Conservation (phyloP, 805 yeast genomes). For the Yarrowia deformans region DNA sequence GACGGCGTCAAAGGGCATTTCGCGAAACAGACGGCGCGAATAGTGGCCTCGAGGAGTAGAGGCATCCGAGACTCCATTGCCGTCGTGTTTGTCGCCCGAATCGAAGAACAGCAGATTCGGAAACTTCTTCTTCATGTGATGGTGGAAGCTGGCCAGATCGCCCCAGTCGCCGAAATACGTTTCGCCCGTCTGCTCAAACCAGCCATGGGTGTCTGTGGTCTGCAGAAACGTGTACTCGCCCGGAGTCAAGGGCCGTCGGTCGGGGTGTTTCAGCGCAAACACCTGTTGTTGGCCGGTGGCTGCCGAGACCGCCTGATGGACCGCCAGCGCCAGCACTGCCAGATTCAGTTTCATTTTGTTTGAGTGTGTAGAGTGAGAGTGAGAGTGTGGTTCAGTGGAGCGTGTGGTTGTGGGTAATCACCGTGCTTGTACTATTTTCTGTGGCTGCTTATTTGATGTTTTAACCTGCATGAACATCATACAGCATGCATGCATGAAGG, state of each 20-base stretch:
- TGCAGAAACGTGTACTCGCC: slow-evolving; percentile 63
- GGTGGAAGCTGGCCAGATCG: slow-evolving; percentile 75
- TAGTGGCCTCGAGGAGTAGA: slow-evolving; percentile 73
- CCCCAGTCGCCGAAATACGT: slow-evolving; percentile 89
- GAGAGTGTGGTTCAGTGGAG: neutral
- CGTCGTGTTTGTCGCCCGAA: slow-evolving; percentile 94
- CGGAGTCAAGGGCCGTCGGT: slow-evolving; percentile 2
- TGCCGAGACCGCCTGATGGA: neutral
- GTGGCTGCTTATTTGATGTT: slow-evolving; percentile 8
- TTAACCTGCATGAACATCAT: too few species aligned
- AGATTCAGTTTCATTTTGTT: slow-evolving; percentile 8
- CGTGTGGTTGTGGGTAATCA: neutral
- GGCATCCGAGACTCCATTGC: slow-evolving; percentile 87
- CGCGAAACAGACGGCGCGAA: slow-evolving; percentile 68
- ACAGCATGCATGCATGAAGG: neutral
- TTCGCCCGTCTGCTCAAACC: slow-evolving; percentile 72
- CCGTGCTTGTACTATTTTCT: too few species aligned
- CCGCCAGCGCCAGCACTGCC: slow-evolving; percentile 18
- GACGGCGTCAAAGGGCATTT: slow-evolving; percentile 72
- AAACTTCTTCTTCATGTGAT: slow-evolving; percentile 56
- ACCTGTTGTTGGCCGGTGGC: slow-evolving; percentile 20
- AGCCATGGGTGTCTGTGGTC: slow-evolving; percentile 96
- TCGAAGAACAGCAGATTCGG: slow-evolving; percentile 79
- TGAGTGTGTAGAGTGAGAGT: neutral
- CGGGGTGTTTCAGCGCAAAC: slow-evolving; percentile 21